Evolutionary conservation across 1,139 yeast species (phyloP), one percentile per base, ranked within the genome.

Genomic region (Yamadazyma diospyri): DNA sequence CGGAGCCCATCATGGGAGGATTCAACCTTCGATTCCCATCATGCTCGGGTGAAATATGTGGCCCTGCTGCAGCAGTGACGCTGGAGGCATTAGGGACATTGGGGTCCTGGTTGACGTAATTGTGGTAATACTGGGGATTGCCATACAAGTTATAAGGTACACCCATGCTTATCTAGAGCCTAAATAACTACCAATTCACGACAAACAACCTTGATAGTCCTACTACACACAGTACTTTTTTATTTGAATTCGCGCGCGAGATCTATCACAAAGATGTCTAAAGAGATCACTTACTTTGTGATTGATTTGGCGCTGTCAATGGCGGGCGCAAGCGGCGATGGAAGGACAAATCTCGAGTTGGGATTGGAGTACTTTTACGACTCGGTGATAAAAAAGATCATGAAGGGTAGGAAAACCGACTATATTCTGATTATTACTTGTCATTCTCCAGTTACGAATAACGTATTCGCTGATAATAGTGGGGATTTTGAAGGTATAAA

Each of bases 341-440:
- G 6, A 15, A 14, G 67, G 67, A 35, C 45, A 75, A 23, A 23
- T 11, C 7, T 25, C n/a, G 67, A 66, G 4, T 48, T 53, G 31
- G 68, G 66, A 0, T 46, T 69, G 38, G 52, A 55, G 21, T 72
- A 69, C 43, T 55, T 75, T 11, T 56, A 61, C 41, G 70, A 71
- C 38, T 53, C 61, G 23, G 53, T 76, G 15, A 49, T 68, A 4
- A 53, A 61, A 22, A 72, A 76, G 39, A 61, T 69, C 27, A 38
- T 71, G 36, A 59, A 67, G 33, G 80, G 67, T 5, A 61, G 85
- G 28, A 78, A 78, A 46, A 70, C 78, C 4, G 87, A 81, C 45
- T 58, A 60, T 25, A 63, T 78, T 2, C 72, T 78, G 0, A 51
- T 78, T 3, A 56, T 75, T 2, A 57, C 64, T 1, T 62, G 62